Conservation (phyloP, 306 rosid species). For the Comarum palustre region DNA sequence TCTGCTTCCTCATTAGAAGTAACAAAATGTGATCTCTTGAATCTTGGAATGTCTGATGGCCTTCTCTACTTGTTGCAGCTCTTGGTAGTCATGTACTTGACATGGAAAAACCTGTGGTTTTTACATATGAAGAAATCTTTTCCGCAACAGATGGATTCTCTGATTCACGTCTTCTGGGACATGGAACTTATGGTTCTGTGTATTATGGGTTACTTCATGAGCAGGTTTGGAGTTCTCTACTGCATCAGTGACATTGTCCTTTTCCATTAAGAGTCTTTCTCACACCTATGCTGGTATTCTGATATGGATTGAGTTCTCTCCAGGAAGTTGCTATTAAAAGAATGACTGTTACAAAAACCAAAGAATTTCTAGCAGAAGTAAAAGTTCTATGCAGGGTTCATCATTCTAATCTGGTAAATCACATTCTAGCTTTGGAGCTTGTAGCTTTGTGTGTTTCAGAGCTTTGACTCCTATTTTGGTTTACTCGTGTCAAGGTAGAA, state of each 20-base stretch:
- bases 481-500: slow-evolving; percentile 85
- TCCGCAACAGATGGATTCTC: slow-evolving; percentile 79
- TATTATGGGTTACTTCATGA: slow-evolving; percentile 70
- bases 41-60: slow-evolving; percentile 15
- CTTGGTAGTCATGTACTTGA: slow-evolving; percentile 60
- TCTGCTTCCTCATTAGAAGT: neutral
- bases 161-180: slow-evolving; percentile 84
- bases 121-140: slow-evolving; percentile 69
- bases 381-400: slow-evolving; percentile 96
- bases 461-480: slow-evolving; percentile 36
- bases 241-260: neutral
- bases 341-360: slow-evolving; percentile 93
- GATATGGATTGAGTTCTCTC: slow-evolving; percentile 23
- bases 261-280: neutral
- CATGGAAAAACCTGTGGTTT: slow-evolving; percentile 79
- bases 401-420: slow-evolving; percentile 87
- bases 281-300: slow-evolving; percentile 23
- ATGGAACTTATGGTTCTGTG: slow-evolving; percentile 95
- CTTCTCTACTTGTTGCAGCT: slow-evolving; percentile 45
- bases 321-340: slow-evolving; percentile 96
- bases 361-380: slow-evolving; percentile 83
- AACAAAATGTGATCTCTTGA: slow-evolving; percentile 3
- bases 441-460: slow-evolving; percentile 27
- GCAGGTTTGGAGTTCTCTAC: slow-evolving; percentile 57
- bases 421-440: slow-evolving; percentile 29